These are phyloP conservation scores for Apodospora peruviana DNA, from an alignment of 495 filamentous ascomycete species.

Conservation along the genomic window DNA sequence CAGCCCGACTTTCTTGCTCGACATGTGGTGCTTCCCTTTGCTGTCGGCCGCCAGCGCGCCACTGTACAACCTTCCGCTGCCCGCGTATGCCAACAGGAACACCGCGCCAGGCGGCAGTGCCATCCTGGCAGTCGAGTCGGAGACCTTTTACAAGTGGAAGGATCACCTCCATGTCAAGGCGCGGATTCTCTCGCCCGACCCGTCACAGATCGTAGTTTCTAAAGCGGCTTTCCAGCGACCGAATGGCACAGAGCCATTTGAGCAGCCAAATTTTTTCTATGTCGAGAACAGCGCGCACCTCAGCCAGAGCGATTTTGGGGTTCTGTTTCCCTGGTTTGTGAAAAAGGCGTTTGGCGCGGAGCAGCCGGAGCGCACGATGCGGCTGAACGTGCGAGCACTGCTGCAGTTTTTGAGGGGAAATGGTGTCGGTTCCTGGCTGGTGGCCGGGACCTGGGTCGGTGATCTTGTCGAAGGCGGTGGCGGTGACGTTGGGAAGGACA, in stretches of 20 bases:
- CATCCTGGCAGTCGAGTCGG: conserved; percentile 60
- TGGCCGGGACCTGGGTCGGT: conserved; percentile 42
- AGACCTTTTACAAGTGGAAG: conserved; percentile 67
- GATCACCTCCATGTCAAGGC: conserved; percentile 57
- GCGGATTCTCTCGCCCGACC: conserved; percentile 46
- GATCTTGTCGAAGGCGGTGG: conserved; percentile 42
- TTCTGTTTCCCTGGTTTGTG: conserved; percentile 66
- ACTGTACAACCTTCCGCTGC: conserved; percentile 61
- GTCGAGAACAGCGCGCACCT: conserved; percentile 59
- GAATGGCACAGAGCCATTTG: conserved; percentile 15
- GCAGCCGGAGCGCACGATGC: conserved; percentile 55
- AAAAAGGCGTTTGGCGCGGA: conserved; percentile 51
- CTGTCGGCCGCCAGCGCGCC: conserved; percentile 45
- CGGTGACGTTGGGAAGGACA: conserved; percentile 1
- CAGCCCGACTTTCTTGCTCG: conserved; percentile 58
- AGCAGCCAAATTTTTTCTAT: conserved; percentile 57
- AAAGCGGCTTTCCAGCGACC: conserved; percentile 18
- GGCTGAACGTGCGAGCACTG: conserved; percentile 58
- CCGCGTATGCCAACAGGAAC: conserved; percentile 45
- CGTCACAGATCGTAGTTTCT: conserved; percentile 24
- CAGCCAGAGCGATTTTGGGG: conserved; percentile 70
- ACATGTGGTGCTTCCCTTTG: conserved; percentile 70
- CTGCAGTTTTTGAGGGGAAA: conserved; percentile 54
- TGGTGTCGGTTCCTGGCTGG: conserved; percentile 34
- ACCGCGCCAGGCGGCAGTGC: conserved; percentile 39